These are phyloP conservation scores for Phytopythium helicoides DNA, from an alignment of 352 stramenopile species.

Conservation along the genomic window DNA sequence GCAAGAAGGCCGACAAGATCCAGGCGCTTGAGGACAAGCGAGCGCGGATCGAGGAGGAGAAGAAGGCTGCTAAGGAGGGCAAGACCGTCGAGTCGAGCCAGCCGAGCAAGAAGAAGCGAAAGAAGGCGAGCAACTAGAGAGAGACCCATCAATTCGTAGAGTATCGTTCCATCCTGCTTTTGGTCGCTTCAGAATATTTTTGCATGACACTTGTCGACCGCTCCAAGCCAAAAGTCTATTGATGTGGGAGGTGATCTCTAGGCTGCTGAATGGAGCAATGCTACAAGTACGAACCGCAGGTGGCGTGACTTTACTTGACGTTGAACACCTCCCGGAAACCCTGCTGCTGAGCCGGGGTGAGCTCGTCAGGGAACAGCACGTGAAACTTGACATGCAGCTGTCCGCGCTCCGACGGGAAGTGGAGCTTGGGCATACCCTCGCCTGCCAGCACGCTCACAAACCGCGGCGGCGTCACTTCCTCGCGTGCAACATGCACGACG, in stretches of 20 bases:
- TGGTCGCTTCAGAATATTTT: no score
- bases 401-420: slow-evolving; percentile 80
- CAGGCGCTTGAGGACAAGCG: slow-evolving; percentile 82
- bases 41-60: slow-evolving; percentile 59
- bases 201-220: no score
- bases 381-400: slow-evolving; percentile 96
- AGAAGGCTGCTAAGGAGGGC: slow-evolving; percentile 35
- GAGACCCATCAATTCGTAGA: slow-evolving; percentile 3
- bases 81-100: slow-evolving; percentile 7
- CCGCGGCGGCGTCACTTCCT: slow-evolving; percentile 89
- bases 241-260: background rate
- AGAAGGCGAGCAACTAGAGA: slow-evolving; percentile 16
- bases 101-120: slow-evolving; percentile 30
- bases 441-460: slow-evolving; percentile 87
- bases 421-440: slow-evolving; percentile 95
- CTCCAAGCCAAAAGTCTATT: no score
- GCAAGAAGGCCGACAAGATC: slow-evolving; percentile 87
- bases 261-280: slow-evolving; percentile 1
- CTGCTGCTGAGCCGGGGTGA: slow-evolving; percentile 83
- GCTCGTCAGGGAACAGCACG: slow-evolving; percentile 91
- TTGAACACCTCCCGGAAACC: slow-evolving; percentile 56
- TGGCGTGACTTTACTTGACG: slow-evolving; percentile 17
- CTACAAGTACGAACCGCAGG: no score
- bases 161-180: slow-evolving; percentile 2
- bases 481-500: slow-evolving; percentile 83